Evolutionary conservation across 1,284 basidiomycete species (phyloP), one percentile per base, ranked within the genome.

Genomic region (Cryptococcus wingfieldii): DNA sequence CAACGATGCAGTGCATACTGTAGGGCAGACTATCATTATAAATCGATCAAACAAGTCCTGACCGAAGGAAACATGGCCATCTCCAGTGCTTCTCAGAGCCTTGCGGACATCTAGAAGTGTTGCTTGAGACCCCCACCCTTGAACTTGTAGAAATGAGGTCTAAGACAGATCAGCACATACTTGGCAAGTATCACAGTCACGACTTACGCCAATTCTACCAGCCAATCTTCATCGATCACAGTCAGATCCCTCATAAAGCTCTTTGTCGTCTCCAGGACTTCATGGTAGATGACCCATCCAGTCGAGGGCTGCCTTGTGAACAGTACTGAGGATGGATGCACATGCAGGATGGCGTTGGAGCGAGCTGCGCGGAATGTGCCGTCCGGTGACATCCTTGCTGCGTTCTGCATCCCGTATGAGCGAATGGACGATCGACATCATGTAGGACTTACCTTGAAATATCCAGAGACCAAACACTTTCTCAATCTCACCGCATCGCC

Each of bases 211-310:
- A 80, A 59, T 62, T 81, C 78, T 2, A 77, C 74, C 27, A 81
- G 68, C 81, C 80, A 82, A 47, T 81, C 80, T 55, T 79, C 74
- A 41, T 80, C 79, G 31, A 82, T 75, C 7, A 80, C 78, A 1
- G 80, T 81, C 18, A 83, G 54, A 61, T 83, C 82, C 45, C 81
- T 66, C 75, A 83, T 82, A 63, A 81, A 82, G 27, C 72, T 86
- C 76, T 95, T 97, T 62, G 90, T 93, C 1, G 95, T 97, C 75
- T 97, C 92, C 65, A 95, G 85, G 76, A 98, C 87, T 72, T 98
- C 94, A 70, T 96, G 91, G 70, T 88, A 98, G 23, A 98, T 81
- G 6, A 98, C 90, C 90, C 91, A 98, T 10, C 89, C 89, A 0
- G 87, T 87, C 16, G 84, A 81, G 2, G 95, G 89, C 65, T 89